Conservation (phyloP, 257 asterid genomes). For the Catharanthus roseus region DNA sequence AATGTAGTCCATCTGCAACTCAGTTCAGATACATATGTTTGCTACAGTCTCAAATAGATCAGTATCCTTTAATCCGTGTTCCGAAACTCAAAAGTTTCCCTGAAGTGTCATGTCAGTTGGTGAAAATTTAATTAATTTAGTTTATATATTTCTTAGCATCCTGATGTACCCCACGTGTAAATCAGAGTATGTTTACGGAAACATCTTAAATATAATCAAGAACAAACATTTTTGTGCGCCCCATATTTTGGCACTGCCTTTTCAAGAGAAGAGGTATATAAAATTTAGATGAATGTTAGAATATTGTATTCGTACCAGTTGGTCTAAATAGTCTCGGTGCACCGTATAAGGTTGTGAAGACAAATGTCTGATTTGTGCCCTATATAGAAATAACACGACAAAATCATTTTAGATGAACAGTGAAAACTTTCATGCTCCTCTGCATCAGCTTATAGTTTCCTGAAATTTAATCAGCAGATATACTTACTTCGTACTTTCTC, state of each 20-base stretch:
- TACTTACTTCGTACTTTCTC: constrained; percentile 79
- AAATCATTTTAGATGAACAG: background rate
- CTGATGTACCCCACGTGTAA: background rate
- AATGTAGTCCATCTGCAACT: background rate
- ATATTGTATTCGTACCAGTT: constrained; percentile 51
- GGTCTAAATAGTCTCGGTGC: constrained; percentile 90
- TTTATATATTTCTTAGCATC: background rate
- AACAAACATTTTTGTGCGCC: background rate
- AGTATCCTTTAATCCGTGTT: background rate
- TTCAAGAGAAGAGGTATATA: background rate
- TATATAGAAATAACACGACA: constrained; percentile 20
- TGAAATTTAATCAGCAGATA: background rate
- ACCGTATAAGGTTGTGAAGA: constrained; percentile 88
- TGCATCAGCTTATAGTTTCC: background rate
- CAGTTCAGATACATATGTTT: background rate
- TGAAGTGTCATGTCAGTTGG: background rate
- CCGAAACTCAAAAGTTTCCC: background rate
- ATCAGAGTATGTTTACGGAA: too few species aligned
- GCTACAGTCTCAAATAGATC: too few species aligned
- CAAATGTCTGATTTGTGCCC: constrained; percentile 87
- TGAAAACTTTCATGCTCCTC: background rate
- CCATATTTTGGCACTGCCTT: background rate
- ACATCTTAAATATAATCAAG: background rate
- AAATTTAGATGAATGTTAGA: background rate
- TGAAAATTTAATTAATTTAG: too few species aligned